Percentiles rank a stretch among this genome's conserved stretches.
These are phyloP conservation scores for Colletotrichum sidae DNA, from an alignment of 2,329 filamentous ascomycete species.

Conservation along the genomic window DNA sequence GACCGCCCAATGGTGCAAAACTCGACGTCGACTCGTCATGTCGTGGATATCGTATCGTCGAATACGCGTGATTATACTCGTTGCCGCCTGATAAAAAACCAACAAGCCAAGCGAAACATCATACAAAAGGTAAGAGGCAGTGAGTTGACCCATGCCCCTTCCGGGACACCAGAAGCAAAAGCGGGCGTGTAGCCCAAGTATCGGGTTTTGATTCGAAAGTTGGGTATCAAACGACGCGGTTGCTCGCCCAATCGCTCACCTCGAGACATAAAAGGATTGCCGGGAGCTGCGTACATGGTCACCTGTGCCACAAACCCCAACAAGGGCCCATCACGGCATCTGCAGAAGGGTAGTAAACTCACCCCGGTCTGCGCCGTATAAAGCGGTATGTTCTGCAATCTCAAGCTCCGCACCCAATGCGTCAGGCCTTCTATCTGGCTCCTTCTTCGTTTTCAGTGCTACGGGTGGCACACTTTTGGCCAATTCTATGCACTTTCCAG, in stretches of 20 bases:
- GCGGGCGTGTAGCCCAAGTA: constrained; percentile 13
- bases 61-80: constrained; percentile 31
- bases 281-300: constrained; percentile 34
- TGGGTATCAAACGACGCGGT: too few relatives aligned
- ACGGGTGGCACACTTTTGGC: not conserved
- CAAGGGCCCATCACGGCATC: constrained; percentile 19
- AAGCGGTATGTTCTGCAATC: constrained; percentile 8
- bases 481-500: constrained; percentile 62
- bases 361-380: constrained; percentile 28
- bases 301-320: constrained; percentile 34
- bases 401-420: constrained; percentile 27
- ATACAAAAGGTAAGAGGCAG: not conserved
- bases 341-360: constrained; percentile 34
- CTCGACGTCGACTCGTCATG: constrained; percentile 33
- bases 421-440: not conserved
- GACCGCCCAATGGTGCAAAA: constrained; percentile 20
- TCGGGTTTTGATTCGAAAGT: not conserved
- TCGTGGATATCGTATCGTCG: constrained; percentile 28
- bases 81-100: constrained; percentile 12
- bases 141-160: constrained; percentile 9
- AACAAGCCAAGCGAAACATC: constrained; percentile 6
- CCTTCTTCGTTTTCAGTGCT: not conserved
- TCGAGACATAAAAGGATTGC: constrained; percentile 25
- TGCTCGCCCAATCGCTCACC: constrained; percentile 5
- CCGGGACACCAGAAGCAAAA: constrained; percentile 20